Base-by-base conservation (phyloP, 257 asterid species). In the Solanum bulbocastanum region DNA sequence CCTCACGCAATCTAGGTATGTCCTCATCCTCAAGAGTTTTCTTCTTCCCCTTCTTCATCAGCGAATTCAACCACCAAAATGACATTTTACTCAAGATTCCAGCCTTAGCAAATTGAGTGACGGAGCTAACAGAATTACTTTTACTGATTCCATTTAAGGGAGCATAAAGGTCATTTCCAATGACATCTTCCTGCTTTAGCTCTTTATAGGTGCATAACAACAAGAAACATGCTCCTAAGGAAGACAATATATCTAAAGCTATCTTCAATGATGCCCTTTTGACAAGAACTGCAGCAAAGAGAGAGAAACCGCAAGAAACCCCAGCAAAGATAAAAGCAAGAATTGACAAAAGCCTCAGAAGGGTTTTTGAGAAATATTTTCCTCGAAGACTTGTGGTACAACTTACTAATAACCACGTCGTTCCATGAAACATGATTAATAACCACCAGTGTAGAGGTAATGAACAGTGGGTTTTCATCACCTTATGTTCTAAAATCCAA, bases 31-130 rank as follows among this genome's bases (percentile, higher is more conserved):
- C 90, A 87, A 96, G 87, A 0, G 93, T 88, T 90, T 88, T 96
- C 88, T 87, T 94, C 91, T 88, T 88, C 44, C 99, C 98, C 39
- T 94, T 92, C 75, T 96, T 89, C 82, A 96, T 88, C 79, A 96
- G 87, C 74, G 98, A 94, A 68, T 92, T 72, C 88, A 94, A 90
- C 99, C 98, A 96, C 33, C 98, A 92, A 91, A 95, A 96, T 56
- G 94, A 89, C 49, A 95, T 91, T 81, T 92, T 89, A 42, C 96
- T 94, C 35, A 89, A 91, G 23, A 93, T 5, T 73, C 91, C 93
- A 87, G 95, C 98, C 35, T 25, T 91, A 9, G 93, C 92, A 68
- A 91, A 96, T 86, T 98, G 98, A 87, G 99, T 95, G 84, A 95
- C 92, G 65, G 92, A 96, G 88, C 97, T 93, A 7, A 49, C 42